A percentile compares a stretch with the other conserved stretches of the same genome.
phyloP scores from a whole-genome alignment of 257 asterid genomes.

The Solanum bulbocastanum region DNA sequence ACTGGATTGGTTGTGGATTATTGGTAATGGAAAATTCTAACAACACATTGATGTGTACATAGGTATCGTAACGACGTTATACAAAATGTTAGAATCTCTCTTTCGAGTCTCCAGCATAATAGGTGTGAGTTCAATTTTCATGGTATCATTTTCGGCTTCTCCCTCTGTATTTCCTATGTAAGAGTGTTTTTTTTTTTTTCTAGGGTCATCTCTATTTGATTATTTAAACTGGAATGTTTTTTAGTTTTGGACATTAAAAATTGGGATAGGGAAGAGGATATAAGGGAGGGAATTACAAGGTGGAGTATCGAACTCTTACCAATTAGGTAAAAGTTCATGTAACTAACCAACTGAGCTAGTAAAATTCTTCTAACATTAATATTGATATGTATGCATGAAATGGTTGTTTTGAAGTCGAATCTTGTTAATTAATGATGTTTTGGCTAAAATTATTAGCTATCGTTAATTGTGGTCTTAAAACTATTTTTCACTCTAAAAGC shows the following conservation, averaged over 20 bases:
- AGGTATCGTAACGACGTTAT: background rate
- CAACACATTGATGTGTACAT: background rate
- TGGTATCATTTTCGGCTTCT: background rate
- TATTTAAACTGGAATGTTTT: background rate
- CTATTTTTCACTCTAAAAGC: background rate
- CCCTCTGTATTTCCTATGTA: background rate
- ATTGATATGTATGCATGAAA: background rate
- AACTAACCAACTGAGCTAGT: no score
- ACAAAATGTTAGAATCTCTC: background rate
- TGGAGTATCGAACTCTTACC: no score
- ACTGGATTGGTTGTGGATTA: constrained; percentile 31
- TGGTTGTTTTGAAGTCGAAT: background rate
- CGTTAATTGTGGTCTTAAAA: background rate
- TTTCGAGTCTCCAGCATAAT: background rate
- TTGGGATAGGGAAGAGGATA: background rate
- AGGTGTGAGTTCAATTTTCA: background rate
- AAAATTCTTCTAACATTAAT: background rate
- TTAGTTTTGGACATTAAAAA: background rate
- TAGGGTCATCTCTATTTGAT: background rate
- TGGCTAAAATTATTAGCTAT: background rate
- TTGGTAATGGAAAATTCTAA: constrained; percentile 17
- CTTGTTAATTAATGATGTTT: no score
- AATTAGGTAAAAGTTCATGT: no score
- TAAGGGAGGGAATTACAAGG: background rate
- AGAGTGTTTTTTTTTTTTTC: background rate